These are phyloP conservation scores for Laburnicola sp. DNA, from an alignment of 2,329 filamentous ascomycete species.

Conservation along the genomic window DNA sequence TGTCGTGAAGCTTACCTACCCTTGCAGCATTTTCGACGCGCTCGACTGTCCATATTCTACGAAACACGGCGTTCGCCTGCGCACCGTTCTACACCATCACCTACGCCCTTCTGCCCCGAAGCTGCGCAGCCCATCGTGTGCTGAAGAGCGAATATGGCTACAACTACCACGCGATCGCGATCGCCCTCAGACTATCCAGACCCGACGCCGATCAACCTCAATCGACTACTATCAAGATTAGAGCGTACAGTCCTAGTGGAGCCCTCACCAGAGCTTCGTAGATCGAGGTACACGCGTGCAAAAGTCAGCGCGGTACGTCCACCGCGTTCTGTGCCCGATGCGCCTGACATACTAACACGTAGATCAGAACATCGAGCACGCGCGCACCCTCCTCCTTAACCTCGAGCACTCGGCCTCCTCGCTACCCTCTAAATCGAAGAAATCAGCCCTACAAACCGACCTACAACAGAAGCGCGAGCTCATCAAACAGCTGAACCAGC, in stretches of 20 bases:
- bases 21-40: neutral
- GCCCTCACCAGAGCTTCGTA: conserved; percentile 60
- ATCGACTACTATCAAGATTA: conserved; percentile 66
- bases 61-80: too few species aligned
- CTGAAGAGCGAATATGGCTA: conserved; percentile 18
- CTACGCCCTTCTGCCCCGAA: neutral
- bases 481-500: conserved; percentile 67
- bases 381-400: conserved; percentile 67
- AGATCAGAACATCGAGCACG: conserved; percentile 70
- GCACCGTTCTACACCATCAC: neutral
- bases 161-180: conserved; percentile 15
- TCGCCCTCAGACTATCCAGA: conserved; percentile 32
- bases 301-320: conserved; percentile 59
- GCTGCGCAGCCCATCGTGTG: too few species aligned
- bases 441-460: conserved; percentile 64
- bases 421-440: conserved; percentile 49
- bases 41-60: neutral
- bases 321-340: neutral
- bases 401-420: conserved; percentile 69
- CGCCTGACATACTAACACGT: conserved; percentile 1
- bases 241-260: conserved; percentile 67
- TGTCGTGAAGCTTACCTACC: conserved; percentile 3
- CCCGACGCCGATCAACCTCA: conserved; percentile 55
- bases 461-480: conserved; percentile 67
- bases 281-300: conserved; percentile 68